phyloP scores from a whole-genome alignment of 1,139 yeast genomes.

The Yamadazyma trypodendri region DNA sequence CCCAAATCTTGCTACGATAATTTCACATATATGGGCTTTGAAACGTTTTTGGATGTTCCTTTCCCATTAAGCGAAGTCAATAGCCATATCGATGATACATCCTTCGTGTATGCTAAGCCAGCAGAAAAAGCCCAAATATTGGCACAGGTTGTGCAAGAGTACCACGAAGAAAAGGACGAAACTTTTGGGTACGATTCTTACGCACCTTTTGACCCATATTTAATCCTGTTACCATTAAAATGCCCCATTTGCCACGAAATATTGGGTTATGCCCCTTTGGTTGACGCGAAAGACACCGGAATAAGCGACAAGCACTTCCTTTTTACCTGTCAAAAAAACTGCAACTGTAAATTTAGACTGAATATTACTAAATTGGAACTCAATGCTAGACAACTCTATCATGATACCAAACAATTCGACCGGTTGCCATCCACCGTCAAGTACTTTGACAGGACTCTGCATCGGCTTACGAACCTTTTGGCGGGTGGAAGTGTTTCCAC shows the following conservation, averaged over 20 bases:
- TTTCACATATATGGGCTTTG: slow-evolving; percentile 22
- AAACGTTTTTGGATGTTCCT: slow-evolving; percentile 22
- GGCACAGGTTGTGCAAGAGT: slow-evolving; percentile 2
- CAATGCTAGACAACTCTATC: slow-evolving; percentile 19
- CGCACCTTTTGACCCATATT: slow-evolving; percentile 9
- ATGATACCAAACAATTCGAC: slow-evolving; percentile 15
- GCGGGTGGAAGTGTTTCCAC: neutral
- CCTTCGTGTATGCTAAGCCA: slow-evolving; percentile 6
- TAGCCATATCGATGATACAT: slow-evolving; percentile 6
- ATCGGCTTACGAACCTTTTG: neutral
- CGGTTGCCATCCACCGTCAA: slow-evolving; percentile 4
- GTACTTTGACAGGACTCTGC: neutral
- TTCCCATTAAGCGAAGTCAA: slow-evolving; percentile 19
- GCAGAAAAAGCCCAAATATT: neutral
- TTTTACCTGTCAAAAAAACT: slow-evolving; percentile 2
- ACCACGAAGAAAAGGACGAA: neutral
- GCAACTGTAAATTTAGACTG: slow-evolving; percentile 13
- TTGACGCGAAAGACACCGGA: slow-evolving; percentile 18
- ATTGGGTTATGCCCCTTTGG: slow-evolving; percentile 14
- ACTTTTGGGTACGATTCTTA: slow-evolving; percentile 8
- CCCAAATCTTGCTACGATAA: slow-evolving; percentile 27
- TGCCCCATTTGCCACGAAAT: slow-evolving; percentile 23
- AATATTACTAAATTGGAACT: slow-evolving; percentile 6
- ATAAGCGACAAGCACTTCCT: slow-evolving; percentile 22
- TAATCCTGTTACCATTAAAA: slow-evolving; percentile 4